Conservation (phyloP, 306 rosid genomes). For the Castanea mollissima region DNA sequence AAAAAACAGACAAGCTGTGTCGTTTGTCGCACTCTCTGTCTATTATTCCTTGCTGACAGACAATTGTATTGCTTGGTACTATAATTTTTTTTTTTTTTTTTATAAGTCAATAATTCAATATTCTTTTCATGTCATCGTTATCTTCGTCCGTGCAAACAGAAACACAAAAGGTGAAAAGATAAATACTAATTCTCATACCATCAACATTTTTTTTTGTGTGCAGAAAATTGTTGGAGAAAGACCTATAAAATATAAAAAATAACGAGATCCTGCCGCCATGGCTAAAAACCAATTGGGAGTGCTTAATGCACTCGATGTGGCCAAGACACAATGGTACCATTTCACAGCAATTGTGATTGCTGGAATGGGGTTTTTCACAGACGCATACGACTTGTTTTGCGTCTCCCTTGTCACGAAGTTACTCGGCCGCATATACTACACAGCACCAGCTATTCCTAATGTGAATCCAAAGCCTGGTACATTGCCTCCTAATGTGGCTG, state of each 20-base stretch:
- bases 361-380: constrained; percentile 17
- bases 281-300: neutral
- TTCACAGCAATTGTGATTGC: constrained; percentile 8
- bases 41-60: neutral
- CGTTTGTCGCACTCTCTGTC: neutral
- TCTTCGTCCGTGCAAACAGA: neutral
- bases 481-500: constrained; percentile 17
- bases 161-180: neutral
- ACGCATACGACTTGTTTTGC: constrained; percentile 18
- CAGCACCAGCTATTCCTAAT: neutral
- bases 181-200: neutral
- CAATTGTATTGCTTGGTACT: no score
- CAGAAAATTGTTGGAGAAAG: neutral
- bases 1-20: neutral
- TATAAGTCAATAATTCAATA: neutral
- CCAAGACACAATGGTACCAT: constrained; percentile 5
- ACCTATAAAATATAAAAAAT: neutral
- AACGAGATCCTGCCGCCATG: neutral
- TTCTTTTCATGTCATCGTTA: neutral
- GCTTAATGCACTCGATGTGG: neutral
- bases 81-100: neutral
- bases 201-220: neutral
- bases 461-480: neutral
- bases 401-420: constrained; percentile 10
- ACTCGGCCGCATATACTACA: constrained; percentile 18